Evolutionary conservation across 2,329 filamentous ascomycete species (phyloP).

Genomic region (Thielaviopsis musarum): DNA sequence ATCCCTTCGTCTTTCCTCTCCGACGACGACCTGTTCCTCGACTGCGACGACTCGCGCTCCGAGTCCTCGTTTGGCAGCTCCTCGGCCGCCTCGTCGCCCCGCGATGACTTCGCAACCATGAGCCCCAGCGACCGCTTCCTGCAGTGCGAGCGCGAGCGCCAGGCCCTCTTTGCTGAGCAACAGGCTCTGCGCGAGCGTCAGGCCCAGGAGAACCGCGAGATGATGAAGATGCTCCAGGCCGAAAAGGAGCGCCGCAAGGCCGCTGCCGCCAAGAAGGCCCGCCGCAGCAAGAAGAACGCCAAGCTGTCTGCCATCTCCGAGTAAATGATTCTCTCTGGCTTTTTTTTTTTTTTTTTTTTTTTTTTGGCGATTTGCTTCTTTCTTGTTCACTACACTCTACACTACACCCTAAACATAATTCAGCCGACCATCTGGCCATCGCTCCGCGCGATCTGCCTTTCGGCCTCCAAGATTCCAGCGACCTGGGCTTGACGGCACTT

Average conservation of each 20-base stretch:
- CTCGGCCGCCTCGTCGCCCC: slow-evolving; percentile 3
- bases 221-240: slow-evolving; percentile 29
- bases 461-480: background rate
- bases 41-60: background rate
- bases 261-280: slow-evolving; percentile 22
- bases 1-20: slow-evolving; percentile 16
- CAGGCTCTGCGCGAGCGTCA: slow-evolving; percentile 24
- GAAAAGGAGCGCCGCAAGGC: slow-evolving; percentile 39
- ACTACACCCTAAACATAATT: background rate
- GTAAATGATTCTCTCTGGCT: slow-evolving; percentile 14
- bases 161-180: slow-evolving; percentile 18
- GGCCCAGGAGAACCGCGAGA: slow-evolving; percentile 35
- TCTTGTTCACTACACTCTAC: background rate
- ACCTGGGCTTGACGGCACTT: background rate
- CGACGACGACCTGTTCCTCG: slow-evolving; percentile 14
- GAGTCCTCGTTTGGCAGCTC: slow-evolving; percentile 3
- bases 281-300: slow-evolving; percentile 31
- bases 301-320: slow-evolving; percentile 41
- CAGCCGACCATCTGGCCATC: background rate
- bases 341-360: no score
- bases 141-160: slow-evolving; percentile 8
- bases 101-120: background rate
- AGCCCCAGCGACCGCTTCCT: slow-evolving; percentile 5
- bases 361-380: background rate
- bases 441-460: background rate